A percentile compares a stretch with the other conserved stretches of the same genome.
Evolutionary conservation across 176 grass and related monocot genomes (phyloP).

Genomic region (Carex kokanica): DNA sequence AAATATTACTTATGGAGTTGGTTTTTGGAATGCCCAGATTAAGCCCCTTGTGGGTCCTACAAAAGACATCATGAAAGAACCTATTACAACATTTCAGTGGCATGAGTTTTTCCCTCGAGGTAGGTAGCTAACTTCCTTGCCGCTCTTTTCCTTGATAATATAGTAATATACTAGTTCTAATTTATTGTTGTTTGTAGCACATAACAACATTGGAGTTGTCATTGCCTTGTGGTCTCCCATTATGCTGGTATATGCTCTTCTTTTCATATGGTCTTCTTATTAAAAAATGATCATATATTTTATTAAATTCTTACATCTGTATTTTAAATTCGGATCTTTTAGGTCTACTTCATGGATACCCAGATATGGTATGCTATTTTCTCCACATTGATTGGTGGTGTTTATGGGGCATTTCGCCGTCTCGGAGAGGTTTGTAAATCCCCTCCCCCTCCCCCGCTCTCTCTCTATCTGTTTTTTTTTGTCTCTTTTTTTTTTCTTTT

Average conservation of each 20-base stretch:
- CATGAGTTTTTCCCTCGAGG: constrained; percentile 94
- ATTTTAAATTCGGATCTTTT: constrained; percentile 29
- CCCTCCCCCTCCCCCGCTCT: not conserved
- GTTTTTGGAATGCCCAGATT: constrained; percentile 45
- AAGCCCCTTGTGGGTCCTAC: constrained; percentile 90
- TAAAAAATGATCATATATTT: not conserved
- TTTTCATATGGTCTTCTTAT: not conserved
- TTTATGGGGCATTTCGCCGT: constrained; percentile 93
- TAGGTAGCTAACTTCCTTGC: constrained; percentile 35
- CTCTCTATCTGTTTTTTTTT: no score
- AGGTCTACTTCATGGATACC: constrained; percentile 99
- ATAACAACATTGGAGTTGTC: constrained; percentile 86
- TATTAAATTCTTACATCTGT: not conserved
- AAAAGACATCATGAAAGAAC: constrained; percentile 82
- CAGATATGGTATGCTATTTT: constrained; percentile 99
- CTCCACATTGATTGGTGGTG: constrained; percentile 88
- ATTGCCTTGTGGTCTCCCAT: constrained; percentile 95
- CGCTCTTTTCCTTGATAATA: constrained; percentile 21
- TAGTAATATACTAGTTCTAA: constrained; percentile 23
- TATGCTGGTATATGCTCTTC: constrained; percentile 58
- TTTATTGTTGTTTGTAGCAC: constrained; percentile 55
- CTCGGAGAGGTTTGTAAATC: constrained; percentile 78
- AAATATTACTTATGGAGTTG: not conserved
- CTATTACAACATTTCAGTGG: constrained; percentile 70
- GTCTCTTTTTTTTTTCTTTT: no score